Evolutionary conservation across 2,329 filamentous ascomycete species (phyloP).

Genomic region (Diaporthe citrichinensis): DNA sequence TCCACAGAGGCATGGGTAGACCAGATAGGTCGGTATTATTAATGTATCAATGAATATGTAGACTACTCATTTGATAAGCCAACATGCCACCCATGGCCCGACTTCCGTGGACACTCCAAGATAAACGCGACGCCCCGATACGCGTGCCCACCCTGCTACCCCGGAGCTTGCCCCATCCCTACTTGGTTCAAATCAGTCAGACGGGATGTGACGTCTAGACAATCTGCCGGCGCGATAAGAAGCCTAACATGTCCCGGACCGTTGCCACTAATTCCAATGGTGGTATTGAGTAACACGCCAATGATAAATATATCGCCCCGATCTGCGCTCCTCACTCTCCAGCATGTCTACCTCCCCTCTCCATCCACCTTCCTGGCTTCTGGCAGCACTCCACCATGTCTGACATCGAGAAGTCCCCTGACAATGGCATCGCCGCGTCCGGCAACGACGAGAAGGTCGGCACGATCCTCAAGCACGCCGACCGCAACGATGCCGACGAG

Average conservation of each 20-base stretch:
- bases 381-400: constrained; percentile 32
- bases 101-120: not conserved
- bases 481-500: constrained; percentile 58
- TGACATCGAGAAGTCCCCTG: constrained; percentile 40
- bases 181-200: not conserved
- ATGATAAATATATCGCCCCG: not conserved
- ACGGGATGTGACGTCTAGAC: constrained; percentile 13
- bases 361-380: too few species aligned
- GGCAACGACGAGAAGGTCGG: constrained; percentile 31
- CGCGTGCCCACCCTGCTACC: not conserved
- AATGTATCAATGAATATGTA: not conserved
- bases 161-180: constrained; percentile 9
- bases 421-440: constrained; percentile 30
- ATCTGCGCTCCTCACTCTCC: not conserved
- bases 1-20: not conserved
- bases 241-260: not conserved
- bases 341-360: not conserved
- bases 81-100: not conserved
- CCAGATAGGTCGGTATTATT: not conserved
- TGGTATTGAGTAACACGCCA: constrained; percentile 9
- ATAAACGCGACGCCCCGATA: not conserved
- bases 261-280: not conserved
- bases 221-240: constrained; percentile 34
- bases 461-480: constrained; percentile 51
- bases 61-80: constrained; percentile 13